Base-by-base conservation (phyloP, 306 rosid species). In the Oxytropis ochrocephala region DNA sequence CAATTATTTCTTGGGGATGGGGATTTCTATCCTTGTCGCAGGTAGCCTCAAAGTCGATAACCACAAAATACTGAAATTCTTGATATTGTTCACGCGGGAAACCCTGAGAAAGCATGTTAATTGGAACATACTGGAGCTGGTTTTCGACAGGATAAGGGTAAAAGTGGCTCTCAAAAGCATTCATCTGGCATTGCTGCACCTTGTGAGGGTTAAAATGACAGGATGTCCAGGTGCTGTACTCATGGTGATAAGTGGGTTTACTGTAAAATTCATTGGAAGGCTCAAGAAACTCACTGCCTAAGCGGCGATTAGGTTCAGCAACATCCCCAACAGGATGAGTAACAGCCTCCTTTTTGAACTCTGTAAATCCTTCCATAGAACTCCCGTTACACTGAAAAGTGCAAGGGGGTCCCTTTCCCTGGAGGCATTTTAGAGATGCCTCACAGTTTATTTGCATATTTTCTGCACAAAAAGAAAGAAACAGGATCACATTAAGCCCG, bases 41-140 rank as follows among this genome's bases (percentile, higher is more conserved):
- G 50, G 97, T 92, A 42, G 97, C 97, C 86, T 92, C 97, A 85
- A 92, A 92, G 83, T 89, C 97, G 77, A 92, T 87, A 71, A 92
- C 97, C 85, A 92, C 97, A 83, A 92, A 92, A 83, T 92, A 82
- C 82, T 87, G 97, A 76, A 92, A 92, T 70, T 91, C 96, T 79
- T 92, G 97, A 81, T 67, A 78, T 73, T 77, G 95, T 64, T 87
- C 96, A 24, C 79, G 76, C 1, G 88, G 88, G 70, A 79, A 80
- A 75, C 87, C 88, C 63, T 85, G 95, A 79, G 91, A 73, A 62
- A 81, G 49, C 85, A 84, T 86, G 72, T 85, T 82, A 77, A 84
- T 41, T 65, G 95, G 97, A 46, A 62, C 82, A 78, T 81, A 76
- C 21, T 75, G 95, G 69, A 84, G 81, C 16, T 69, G 90, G 63